A percentile compares a stretch with the other conserved stretches of the same genome.
Conservation (phyloP, 164 flowering plant species). For the Annona cherimola region DNA sequence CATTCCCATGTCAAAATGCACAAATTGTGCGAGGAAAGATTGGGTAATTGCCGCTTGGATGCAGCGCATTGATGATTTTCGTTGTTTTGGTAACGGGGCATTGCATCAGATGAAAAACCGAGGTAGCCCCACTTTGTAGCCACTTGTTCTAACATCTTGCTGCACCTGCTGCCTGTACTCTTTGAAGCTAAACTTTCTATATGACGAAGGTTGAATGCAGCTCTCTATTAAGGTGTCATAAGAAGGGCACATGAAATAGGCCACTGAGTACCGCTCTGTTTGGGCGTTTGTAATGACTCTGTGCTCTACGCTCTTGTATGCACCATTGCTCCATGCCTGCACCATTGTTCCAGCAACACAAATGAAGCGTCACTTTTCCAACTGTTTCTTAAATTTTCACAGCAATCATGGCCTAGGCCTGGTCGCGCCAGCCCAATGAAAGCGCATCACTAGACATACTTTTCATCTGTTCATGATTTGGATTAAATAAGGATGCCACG, state of each 20-base stretch:
- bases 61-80: no score
- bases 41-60: no score
- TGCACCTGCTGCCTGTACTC: slow-evolving; percentile 66
- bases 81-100: background rate
- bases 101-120: slow-evolving; percentile 40
- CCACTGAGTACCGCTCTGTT: slow-evolving; percentile 59
- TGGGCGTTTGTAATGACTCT: slow-evolving; percentile 49
- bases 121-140: slow-evolving; percentile 68
- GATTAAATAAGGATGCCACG: no score
- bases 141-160: slow-evolving; percentile 52
- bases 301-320: slow-evolving; percentile 74
- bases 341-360: background rate
- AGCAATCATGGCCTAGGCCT: no score
- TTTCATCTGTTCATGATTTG: no score
- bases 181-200: slow-evolving; percentile 58
- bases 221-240: slow-evolving; percentile 51
- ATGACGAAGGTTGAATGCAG: slow-evolving; percentile 33
- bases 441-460: no score
- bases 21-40: no score
- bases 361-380: no score
- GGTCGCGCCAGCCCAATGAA: no score
- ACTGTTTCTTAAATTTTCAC: no score
- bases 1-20: no score
- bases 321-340: slow-evolving; percentile 89
- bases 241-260: slow-evolving; percentile 79